Evolutionary conservation across 108 stramenopile species (phyloP), one percentile per base, ranked within the genome.

Genomic region (Skeletonema grethae): DNA sequence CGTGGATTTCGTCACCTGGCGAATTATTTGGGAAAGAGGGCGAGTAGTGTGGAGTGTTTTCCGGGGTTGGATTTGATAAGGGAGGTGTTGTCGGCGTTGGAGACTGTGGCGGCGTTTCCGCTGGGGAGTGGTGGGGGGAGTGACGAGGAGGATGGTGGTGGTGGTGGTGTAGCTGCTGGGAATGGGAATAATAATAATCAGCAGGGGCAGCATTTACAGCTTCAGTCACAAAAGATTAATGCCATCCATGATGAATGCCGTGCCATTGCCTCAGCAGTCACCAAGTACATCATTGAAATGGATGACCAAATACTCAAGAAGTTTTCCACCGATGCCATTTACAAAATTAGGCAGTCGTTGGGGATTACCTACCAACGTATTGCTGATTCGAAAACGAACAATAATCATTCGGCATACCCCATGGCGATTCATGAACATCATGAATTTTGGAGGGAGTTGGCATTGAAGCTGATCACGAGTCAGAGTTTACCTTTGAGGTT

Each of bases 401-500:
- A 39, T 28, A 11, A 10, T n/a, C n/a, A 22, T 2, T 30, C 34
- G 41, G 25, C 31, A 29, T 35, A 61, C 24, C 80, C 69, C 31
- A 65, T 63, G n/a, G 72, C 56, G 22, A 68, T 77, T 16, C 79
- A 80, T 67, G 80, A 86, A 57, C 91, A 91, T 65, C 87, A 90
- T 69, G 61, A 67, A 4, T 91, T 90, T 67, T 90, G 87, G 85
- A 70, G 92, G 59, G 61, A 41, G 16, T 60, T 94, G 4, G 73
- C 80, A 41, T 67, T 85, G 28, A 90, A 89, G 61, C 66, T 90
- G 31, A 92, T 97, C 38, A 86, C 85, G 7, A 90, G 88, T n/a
- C 68, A 86, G 16, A 86, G 84, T 16, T 77, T 95, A 8, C 92
- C 90, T 2, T 77, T 95, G 22, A 89, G 85, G 50, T 80, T 97